Conservation (phyloP, 371 early-diverging fungal genomes). For the Rhizopus stolonifer region DNA sequence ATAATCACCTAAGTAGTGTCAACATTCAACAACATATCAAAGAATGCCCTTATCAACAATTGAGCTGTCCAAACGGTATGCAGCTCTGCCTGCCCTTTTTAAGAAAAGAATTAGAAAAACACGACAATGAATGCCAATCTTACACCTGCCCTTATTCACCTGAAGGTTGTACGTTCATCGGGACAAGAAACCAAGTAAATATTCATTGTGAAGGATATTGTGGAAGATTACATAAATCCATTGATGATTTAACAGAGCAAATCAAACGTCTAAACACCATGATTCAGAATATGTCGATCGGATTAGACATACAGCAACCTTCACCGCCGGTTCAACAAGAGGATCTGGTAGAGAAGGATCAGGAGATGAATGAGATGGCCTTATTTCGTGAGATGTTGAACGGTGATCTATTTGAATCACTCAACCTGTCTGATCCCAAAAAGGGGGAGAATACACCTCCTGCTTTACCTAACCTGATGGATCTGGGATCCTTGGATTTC, state of each 20-base stretch:
- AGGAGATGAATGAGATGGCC: conserved; percentile 26
- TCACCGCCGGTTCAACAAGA: conserved; percentile 19
- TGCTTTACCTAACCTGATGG: conserved; percentile 16
- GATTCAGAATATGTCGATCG: conserved; percentile 11
- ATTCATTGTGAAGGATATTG: conserved; percentile 44
- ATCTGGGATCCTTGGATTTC: conserved; percentile 12
- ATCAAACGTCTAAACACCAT: conserved; percentile 28
- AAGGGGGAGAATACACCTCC: neutral
- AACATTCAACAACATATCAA: conserved; percentile 29
- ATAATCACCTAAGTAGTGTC: conserved; percentile 11
- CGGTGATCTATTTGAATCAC: conserved; percentile 19
- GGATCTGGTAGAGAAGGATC: neutral
- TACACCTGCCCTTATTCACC: conserved; percentile 37
- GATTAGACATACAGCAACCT: conserved; percentile 13
- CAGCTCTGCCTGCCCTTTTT: conserved; percentile 40
- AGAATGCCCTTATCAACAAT: conserved; percentile 34
- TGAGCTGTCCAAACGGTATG: conserved; percentile 42
- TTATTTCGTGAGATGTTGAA: conserved; percentile 39
- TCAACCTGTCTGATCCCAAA: conserved; percentile 12
- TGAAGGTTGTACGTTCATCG: conserved; percentile 46
- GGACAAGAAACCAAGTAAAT: conserved; percentile 28
- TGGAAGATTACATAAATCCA: conserved; percentile 35
- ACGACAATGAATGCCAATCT: conserved; percentile 41
- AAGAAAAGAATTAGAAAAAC: conserved; percentile 30
- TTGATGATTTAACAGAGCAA: conserved; percentile 37